Evolutionary conservation across 176 grass and related monocot species (phyloP).

Genomic region (Tuctoria greenei): DNA sequence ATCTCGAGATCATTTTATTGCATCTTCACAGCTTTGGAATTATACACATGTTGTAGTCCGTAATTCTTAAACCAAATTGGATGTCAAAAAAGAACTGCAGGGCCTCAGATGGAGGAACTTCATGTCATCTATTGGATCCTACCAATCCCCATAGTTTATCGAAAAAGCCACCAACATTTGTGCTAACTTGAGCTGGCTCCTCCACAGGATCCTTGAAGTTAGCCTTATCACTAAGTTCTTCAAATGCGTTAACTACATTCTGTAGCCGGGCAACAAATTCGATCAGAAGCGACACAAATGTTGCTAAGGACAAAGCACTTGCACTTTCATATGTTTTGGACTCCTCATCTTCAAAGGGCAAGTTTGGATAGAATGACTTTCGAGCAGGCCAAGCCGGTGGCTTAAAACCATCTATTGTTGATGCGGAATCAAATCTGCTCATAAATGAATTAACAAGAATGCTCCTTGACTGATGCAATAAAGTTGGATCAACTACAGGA

Average conservation of each 20-base stretch:
- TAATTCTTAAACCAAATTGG: constrained; percentile 21
- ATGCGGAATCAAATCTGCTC: constrained; percentile 52
- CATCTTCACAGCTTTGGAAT: constrained; percentile 19
- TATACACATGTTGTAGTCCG: constrained; percentile 26
- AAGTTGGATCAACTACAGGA: constrained; percentile 47
- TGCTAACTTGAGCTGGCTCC: constrained; percentile 50
- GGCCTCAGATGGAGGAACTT: constrained; percentile 23
- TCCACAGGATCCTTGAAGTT: constrained; percentile 71
- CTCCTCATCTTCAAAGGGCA: constrained; percentile 50
- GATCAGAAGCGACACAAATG: constrained; percentile 87
- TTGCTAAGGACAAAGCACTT: constrained; percentile 90
- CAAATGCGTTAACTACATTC: constrained; percentile 87
- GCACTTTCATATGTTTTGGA: constrained; percentile 87
- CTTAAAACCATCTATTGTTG: constrained; percentile 47
- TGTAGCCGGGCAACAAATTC: constrained; percentile 93
- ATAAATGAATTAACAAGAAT: constrained; percentile 53
- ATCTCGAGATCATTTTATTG: constrained; percentile 22
- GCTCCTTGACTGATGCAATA: constrained; percentile 46
- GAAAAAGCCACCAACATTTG: constrained; percentile 24
- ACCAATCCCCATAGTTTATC: constrained; percentile 45
- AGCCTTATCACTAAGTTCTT: constrained; percentile 77
- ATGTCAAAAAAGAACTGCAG: constrained; percentile 35
- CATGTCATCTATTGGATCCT: constrained; percentile 52
- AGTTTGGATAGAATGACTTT: constrained; percentile 62
- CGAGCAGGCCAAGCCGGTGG: constrained; percentile 66